Evolutionary conservation across 2,329 filamentous ascomycete species (phyloP), one percentile per base, ranked within the genome.

Genomic region (Ascochyta rabiei): DNA sequence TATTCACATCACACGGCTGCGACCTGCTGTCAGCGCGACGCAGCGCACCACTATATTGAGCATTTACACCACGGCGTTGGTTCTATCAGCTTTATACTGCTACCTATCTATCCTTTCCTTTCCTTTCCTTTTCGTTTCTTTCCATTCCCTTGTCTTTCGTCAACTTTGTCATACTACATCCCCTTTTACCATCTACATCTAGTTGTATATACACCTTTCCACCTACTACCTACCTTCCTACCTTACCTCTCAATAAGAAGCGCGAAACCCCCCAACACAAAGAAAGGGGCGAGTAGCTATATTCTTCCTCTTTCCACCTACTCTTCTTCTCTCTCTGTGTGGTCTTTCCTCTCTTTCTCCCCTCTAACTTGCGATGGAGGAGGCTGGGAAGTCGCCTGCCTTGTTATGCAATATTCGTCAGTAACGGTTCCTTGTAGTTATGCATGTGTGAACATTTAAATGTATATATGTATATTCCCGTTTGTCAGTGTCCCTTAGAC

Each of bases 51-150:
- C 28, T 23, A 13, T 26, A 30, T 35, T 18, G 16, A 28, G 49
- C 49, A 52, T 52, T 40, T 47, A 46, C 42, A 42, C 38, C 30
- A 21, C 30, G 49, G 49, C 49, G 44, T 39, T 16, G 19, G 6
- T 28, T 28, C 4, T 9, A 9, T 16, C 18, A 13, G 38, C 30
- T 30, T 34, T 42, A n/a, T 41, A 35, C 38, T 35, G 38, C 46
- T 28, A 30, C 9, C 26, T 12, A 30, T 12, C 26, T 12, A 28
- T 28, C 9, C 26, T 10, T 28, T 28, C 26, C 26, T 28, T 10
- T 28, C 26, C 26, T 28, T 28, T 10, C 28, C 28, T 30, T 30
- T 28, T 28, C 26, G n/a, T n/a, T n/a, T 23, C 28, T 30, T 15
- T 30, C 12, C 28, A 13, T 30, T 5, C 9, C 10, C 12, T 16